phyloP scores from a whole-genome alignment of 2,329 filamentous ascomycete species.

The Escovopsis sp. region DNA sequence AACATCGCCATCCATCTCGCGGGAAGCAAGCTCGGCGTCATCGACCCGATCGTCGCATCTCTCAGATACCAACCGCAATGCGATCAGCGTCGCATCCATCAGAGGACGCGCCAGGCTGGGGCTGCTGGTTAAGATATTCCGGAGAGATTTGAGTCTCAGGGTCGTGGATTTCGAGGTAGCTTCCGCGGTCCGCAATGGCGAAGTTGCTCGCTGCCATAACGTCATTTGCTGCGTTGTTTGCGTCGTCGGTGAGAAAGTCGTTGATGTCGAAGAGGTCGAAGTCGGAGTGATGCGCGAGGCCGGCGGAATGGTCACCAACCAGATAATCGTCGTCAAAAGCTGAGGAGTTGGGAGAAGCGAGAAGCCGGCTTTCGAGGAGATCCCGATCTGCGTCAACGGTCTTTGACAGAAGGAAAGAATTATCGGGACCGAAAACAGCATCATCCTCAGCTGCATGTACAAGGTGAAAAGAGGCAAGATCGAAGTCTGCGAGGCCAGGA shows the following conservation, averaged over 20 bases:
- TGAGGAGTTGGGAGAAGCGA: slow-evolving; percentile 56
- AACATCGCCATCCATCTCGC: slow-evolving; percentile 23
- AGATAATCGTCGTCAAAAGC: slow-evolving; percentile 53
- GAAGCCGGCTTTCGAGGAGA: slow-evolving; percentile 62
- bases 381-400: slow-evolving; percentile 58
- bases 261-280: slow-evolving; percentile 36
- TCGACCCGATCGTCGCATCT: slow-evolving; percentile 33
- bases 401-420: slow-evolving; percentile 55
- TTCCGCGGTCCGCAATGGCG: slow-evolving; percentile 37
- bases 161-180: slow-evolving; percentile 39
- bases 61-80: slow-evolving; percentile 57
- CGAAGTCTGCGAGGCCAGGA: slow-evolving; percentile 27
- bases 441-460: slow-evolving; percentile 41
- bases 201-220: slow-evolving; percentile 33
- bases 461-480: slow-evolving; percentile 26
- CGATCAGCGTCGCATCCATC: slow-evolving; percentile 58
- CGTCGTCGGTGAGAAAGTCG: slow-evolving; percentile 41
- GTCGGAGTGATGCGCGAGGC: slow-evolving; percentile 26
- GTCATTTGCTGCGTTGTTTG: slow-evolving; percentile 29
- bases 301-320: slow-evolving; percentile 42
- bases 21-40: slow-evolving; percentile 18
- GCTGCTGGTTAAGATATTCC: slow-evolving; percentile 58
- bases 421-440: slow-evolving; percentile 52
- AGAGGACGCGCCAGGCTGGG: slow-evolving; percentile 60
- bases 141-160: slow-evolving; percentile 46